phyloP scores from a whole-genome alignment of 805 yeast genomes.

The Candida vartiovaarae region DNA sequence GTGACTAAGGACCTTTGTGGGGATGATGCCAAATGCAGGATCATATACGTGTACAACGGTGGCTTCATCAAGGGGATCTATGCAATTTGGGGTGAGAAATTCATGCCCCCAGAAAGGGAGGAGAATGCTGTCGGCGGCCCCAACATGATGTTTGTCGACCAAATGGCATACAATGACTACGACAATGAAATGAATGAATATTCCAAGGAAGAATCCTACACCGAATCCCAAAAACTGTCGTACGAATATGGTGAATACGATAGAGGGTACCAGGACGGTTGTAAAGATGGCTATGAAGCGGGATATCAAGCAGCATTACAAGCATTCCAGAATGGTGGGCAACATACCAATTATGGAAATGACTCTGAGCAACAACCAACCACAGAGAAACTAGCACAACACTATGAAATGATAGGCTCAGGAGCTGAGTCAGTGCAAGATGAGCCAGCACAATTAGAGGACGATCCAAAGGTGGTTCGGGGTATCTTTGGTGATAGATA shows the following conservation, averaged over 20 bases:
- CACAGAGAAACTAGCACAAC: too few species aligned
- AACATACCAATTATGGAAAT: not conserved
- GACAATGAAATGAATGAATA: not conserved
- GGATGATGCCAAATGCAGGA: constrained; percentile 33
- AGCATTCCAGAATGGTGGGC: not conserved
- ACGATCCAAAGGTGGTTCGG: too few species aligned
- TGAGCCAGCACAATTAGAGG: too few species aligned
- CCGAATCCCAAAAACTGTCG: too few species aligned
- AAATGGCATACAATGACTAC: not conserved
- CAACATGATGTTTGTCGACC: not conserved
- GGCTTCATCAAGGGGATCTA: constrained; percentile 47
- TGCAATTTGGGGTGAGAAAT: constrained; percentile 53
- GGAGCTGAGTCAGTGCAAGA: too few species aligned
- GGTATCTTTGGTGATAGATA: not conserved
- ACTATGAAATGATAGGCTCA: too few species aligned
- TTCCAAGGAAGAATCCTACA: too few species aligned
- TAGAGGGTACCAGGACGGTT: constrained; percentile 1
- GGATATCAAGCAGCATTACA: constrained; percentile 1
- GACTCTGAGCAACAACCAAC: not conserved
- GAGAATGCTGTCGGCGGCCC: not conserved
- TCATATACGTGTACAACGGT: constrained; percentile 34
- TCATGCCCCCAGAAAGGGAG: constrained; percentile 23
- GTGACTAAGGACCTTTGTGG: constrained; percentile 44
- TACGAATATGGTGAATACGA: not conserved
- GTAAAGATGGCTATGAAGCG: constrained; percentile 2